Base-by-base conservation (phyloP, 1,284 basidiomycete genomes). In the Fomitopsis pinicola region DNA sequence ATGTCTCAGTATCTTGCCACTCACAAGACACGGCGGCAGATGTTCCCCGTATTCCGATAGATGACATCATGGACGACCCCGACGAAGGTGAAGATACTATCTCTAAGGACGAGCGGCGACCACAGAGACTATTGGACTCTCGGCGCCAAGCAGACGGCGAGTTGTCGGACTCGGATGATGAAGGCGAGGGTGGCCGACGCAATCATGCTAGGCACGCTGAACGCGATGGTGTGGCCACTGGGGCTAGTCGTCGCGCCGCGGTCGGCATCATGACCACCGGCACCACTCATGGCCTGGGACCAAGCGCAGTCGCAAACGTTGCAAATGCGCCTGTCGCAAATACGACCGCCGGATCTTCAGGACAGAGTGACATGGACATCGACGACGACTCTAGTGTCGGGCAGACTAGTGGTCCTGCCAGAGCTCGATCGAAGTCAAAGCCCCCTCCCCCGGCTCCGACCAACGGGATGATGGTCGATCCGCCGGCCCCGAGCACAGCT, bases 91-190 rank as follows among this genome's bases (percentile, higher is more conserved):
- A 95, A 69, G 94, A 96, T 66, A 78, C 91, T 64, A 86, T 91
- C 62, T 82, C 91, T 61, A 80, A 86, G 22, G 86, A 97, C 69
- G 81, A 83, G 14, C 84, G 95, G 58, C 82, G 91, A 67, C 88
- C 90, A 19, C 82, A 82, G 68, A 81, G 85, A n/a, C 72, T 91
- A 5, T 79, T 92, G 14, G 92, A 94, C 70, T 80, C 83, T 19
- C 81, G 86, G 42, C 78, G 88, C 61, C 92, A 94, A 72, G 82
- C 81, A 5, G 90, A 94, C 59, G 90, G 89, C 46, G 92, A 94
- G 71, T 78, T 92, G 9, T 92, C 90, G 7, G 91, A 93, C 70
- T 93, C 91, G 1, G 91, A 93, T 64, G 90, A 95, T 71, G 93
- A 95, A 74, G 94, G 91, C 17, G 89, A 92, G 69, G 92, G 89